phyloP scores from a whole-genome alignment of 345 rosid genomes.

The Erodium maritimum region DNA sequence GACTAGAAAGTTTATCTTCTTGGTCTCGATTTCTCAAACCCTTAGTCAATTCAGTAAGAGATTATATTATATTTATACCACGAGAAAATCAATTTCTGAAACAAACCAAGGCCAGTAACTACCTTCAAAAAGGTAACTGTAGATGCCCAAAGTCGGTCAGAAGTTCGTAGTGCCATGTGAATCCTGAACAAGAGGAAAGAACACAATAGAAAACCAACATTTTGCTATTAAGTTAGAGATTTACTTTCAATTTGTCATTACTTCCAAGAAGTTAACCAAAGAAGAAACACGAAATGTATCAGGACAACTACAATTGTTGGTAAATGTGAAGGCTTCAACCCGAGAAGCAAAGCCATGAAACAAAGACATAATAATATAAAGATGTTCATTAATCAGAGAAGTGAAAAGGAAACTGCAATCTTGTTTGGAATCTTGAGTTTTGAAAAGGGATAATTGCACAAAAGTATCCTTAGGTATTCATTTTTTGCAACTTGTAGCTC shows the following conservation, averaged over 20 bases:
- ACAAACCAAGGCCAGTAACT: conserved; percentile 2
- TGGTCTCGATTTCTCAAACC: conserved; percentile 60
- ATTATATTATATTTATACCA: too few species aligned
- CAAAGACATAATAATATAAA: too few species aligned
- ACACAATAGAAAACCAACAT: background rate
- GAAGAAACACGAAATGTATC: background rate
- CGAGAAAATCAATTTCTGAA: background rate
- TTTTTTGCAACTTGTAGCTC: too few species aligned
- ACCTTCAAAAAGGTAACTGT: conserved; percentile 71
- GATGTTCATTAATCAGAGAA: too few species aligned
- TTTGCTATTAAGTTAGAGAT: background rate
- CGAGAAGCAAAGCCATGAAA: background rate
- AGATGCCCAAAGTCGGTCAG: conserved; percentile 41
- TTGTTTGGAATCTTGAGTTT: background rate
- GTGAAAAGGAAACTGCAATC: background rate
- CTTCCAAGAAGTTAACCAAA: background rate
- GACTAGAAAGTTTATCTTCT: conserved; percentile 76
- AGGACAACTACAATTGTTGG: background rate
- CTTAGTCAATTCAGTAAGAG: conserved; percentile 19
- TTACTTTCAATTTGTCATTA: background rate
- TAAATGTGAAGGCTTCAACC: background rate
- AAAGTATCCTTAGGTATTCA: too few species aligned
- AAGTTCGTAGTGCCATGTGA: conserved; percentile 64
- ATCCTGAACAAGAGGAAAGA: conserved; percentile 32
- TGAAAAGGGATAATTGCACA: too few species aligned